phyloP scores from a whole-genome alignment of 2,329 filamentous ascomycete genomes.

The Myrmaecium sp. region DNA sequence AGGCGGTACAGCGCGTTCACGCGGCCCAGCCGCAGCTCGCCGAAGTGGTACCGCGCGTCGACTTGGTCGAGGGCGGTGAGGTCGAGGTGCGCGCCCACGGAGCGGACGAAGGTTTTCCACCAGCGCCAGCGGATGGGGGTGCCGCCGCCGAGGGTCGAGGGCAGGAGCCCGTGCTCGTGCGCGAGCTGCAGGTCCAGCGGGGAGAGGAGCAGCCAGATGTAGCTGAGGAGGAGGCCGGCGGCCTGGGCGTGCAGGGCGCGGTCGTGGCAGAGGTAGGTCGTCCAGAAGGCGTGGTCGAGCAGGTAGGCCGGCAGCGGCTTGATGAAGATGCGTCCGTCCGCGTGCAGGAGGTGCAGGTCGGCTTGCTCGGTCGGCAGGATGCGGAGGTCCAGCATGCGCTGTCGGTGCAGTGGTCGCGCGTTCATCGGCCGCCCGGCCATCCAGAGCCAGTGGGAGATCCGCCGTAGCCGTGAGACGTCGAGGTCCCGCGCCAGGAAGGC shows the following conservation, averaged over 20 bases:
- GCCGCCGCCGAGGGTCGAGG: constrained; percentile 3
- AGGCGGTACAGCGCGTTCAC: constrained; percentile 20
- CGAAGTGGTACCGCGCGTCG: constrained; percentile 20
- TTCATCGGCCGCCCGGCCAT: too few relatives aligned
- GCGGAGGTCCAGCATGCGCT: constrained; percentile 1
- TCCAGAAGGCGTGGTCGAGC: constrained; percentile 15
- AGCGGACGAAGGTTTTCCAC: constrained; percentile 17
- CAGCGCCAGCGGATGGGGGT: constrained; percentile 16
- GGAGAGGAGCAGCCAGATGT: constrained; percentile 18
- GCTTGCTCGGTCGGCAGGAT: constrained; percentile 2
- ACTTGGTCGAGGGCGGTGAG: constrained; percentile 17
- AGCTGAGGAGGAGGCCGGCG: constrained; percentile 16
- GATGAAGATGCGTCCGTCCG: constrained; percentile 12
- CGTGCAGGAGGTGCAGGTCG: constrained; percentile 4
- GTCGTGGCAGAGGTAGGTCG: constrained; percentile 10
- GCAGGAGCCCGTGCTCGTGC: constrained; percentile 13
- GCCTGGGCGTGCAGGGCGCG: constrained; percentile 11
- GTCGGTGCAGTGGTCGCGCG: constrained; percentile 3
- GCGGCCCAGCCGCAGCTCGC: constrained; percentile 16
- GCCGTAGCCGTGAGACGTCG: too few relatives aligned
- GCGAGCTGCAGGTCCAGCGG: constrained; percentile 18
- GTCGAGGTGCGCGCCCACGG: constrained; percentile 9
- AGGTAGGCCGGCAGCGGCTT: constrained; percentile 19
- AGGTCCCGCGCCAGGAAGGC: too few relatives aligned
- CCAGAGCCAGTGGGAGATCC: too few relatives aligned